These are phyloP conservation scores for Tuber umbilicatum DNA, from an alignment of 495 filamentous ascomycete genomes.

Conservation along the genomic window DNA sequence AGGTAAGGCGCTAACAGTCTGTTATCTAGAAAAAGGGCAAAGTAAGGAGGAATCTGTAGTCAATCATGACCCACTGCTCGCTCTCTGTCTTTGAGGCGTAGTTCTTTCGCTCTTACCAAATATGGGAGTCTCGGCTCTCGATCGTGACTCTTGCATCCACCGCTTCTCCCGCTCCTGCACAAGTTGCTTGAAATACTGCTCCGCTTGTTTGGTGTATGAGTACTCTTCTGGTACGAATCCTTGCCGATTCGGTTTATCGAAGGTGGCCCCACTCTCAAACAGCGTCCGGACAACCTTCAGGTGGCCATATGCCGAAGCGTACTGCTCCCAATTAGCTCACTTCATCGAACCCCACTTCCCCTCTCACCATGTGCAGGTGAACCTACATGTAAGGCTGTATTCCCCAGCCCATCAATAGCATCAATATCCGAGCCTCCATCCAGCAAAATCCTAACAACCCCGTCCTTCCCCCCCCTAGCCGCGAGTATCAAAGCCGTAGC, in stretches of 20 bases:
- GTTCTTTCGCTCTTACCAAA: slow-evolving; percentile 38
- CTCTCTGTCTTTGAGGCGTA: slow-evolving; percentile 34
- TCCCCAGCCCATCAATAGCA: slow-evolving; percentile 57
- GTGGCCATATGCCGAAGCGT: slow-evolving; percentile 60
- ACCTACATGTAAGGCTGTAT: slow-evolving; percentile 69
- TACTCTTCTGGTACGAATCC: slow-evolving; percentile 69
- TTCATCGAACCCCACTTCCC: background rate
- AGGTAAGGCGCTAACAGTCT: background rate
- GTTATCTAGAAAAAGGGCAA: background rate
- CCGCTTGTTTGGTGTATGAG: slow-evolving; percentile 63
- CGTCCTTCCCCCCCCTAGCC: slow-evolving; percentile 52
- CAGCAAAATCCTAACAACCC: slow-evolving; percentile 49
- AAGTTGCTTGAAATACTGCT: slow-evolving; percentile 65
- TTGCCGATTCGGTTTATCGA: slow-evolving; percentile 58
- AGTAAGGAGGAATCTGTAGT: background rate
- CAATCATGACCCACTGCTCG: slow-evolving; percentile 34
- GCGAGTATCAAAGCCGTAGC: slow-evolving; percentile 65
- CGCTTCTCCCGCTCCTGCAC: slow-evolving; percentile 46
- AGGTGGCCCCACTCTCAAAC: slow-evolving; percentile 60
- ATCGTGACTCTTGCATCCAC: slow-evolving; percentile 24
- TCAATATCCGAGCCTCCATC: slow-evolving; percentile 33
- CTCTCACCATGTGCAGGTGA: background rate
- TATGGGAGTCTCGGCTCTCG: slow-evolving; percentile 37
- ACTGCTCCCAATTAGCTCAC: slow-evolving; percentile 41
- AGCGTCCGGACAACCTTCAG: slow-evolving; percentile 66